These are phyloP conservation scores for Neonectria magnoliae DNA, from an alignment of 2,329 filamentous ascomycete species.

Conservation along the genomic window DNA sequence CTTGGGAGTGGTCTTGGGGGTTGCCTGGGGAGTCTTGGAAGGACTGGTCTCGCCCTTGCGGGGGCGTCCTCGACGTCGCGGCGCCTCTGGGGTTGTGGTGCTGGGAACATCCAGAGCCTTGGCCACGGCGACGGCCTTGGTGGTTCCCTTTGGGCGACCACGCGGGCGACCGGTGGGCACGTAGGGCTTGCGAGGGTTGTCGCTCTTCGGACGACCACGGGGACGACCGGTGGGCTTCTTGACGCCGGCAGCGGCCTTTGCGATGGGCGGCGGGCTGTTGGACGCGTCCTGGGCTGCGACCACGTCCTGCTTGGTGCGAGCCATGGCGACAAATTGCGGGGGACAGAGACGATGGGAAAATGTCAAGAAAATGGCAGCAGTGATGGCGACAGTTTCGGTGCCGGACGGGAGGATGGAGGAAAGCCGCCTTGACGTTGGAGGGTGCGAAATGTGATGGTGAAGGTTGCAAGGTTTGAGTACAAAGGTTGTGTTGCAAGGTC, in stretches of 20 bases:
- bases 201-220: slow-evolving; percentile 56
- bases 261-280: slow-evolving; percentile 31
- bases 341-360: slow-evolving; percentile 22
- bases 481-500: background rate
- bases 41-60: slow-evolving; percentile 39
- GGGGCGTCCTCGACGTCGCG: slow-evolving; percentile 45
- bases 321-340: slow-evolving; percentile 38
- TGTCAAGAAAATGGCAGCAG: slow-evolving; percentile 22
- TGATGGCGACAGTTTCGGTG: slow-evolving; percentile 8
- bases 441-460: slow-evolving; percentile 14
- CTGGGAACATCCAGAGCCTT: slow-evolving; percentile 10
- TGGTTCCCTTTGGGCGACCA: slow-evolving; percentile 58
- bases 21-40: slow-evolving; percentile 23
- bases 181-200: slow-evolving; percentile 45
- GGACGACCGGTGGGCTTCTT: slow-evolving; percentile 54
- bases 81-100: slow-evolving; percentile 24
- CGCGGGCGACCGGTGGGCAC: slow-evolving; percentile 57
- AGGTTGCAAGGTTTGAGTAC: slow-evolving; percentile 1
- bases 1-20: slow-evolving; percentile 34
- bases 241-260: slow-evolving; percentile 49
- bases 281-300: slow-evolving; percentile 28
- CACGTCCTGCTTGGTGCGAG: slow-evolving; percentile 47
- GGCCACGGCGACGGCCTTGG: slow-evolving; percentile 27
- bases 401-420: background rate
- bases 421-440: slow-evolving; percentile 8